Conservation (phyloP, 164 flowering plant species). For the Nymphaea colorata region DNA sequence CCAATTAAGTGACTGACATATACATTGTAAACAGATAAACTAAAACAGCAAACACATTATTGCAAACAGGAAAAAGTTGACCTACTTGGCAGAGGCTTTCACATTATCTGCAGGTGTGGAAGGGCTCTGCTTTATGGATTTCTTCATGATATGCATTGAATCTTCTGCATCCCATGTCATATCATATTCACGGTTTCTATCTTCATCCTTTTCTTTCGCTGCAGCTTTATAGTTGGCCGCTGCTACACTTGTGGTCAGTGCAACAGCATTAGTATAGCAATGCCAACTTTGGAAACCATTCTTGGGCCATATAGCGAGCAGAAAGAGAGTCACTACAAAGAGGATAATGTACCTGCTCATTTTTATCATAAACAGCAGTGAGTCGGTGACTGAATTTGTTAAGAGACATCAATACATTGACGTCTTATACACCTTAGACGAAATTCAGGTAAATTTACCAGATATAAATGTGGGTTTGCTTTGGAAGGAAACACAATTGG, state of each 20-base stretch:
- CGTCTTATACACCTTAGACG: too few species aligned
- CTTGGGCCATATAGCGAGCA: slow-evolving; percentile 57
- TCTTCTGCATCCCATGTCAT: slow-evolving; percentile 98
- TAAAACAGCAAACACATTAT: neutral
- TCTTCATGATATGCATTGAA: slow-evolving; percentile 74
- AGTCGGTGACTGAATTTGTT: neutral
- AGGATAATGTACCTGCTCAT: slow-evolving; percentile 58
- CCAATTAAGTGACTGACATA: neutral
- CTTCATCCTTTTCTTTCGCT: slow-evolving; percentile 68
- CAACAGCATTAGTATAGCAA: slow-evolving; percentile 13
- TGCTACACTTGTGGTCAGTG: slow-evolving; percentile 16
- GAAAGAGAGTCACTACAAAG: slow-evolving; percentile 43
- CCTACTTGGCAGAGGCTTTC: slow-evolving; percentile 47
- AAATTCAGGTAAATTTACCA: slow-evolving; percentile 38
- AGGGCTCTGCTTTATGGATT: slow-evolving; percentile 17
- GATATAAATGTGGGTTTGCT: slow-evolving; percentile 64
- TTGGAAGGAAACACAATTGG: slow-evolving; percentile 74
- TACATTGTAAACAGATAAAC: neutral
- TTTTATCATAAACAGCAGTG: slow-evolving; percentile 1
- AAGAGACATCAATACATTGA: too few species aligned
- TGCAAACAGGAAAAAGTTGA: neutral
- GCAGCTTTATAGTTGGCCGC: slow-evolving; percentile 16
- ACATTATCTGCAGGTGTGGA: slow-evolving; percentile 18
- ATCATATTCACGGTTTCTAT: slow-evolving; percentile 72
- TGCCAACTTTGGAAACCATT: slow-evolving; percentile 23